Evolutionary conservation across 306 rosid genomes (phyloP), one percentile per base, ranked within the genome.

Genomic region (Vigna radiata): DNA sequence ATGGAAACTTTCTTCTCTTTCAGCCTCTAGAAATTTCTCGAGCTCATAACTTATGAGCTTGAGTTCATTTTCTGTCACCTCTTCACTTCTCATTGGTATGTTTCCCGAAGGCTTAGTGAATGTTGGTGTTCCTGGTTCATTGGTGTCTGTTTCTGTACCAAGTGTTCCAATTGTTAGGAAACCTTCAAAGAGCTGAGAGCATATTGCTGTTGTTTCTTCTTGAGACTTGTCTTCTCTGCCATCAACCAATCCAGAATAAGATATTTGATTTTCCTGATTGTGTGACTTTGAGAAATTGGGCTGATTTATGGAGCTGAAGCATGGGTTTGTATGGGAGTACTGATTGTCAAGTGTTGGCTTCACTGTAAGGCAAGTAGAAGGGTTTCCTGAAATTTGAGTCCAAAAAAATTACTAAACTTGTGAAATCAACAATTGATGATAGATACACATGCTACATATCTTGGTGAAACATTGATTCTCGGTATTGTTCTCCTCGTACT

Each of bases 121-220:
- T 62, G 97, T 89, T 58, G 99, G 99, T 6, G 97, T 92, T 79
- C 73, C 89, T 4, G 97, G 97, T 55, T 85, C 97, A 78, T 77
- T 82, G 68, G 77, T 68, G 84, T 72, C 46, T 39, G 91, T 68
- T 73, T 86, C 93, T 55, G 83, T 82, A 47, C 97, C 96, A 37
- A 95, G 88, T 52, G 99, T 95, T 84, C 98, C 98, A 79, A 95
- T 90, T 36, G 93, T 90, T 74, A 92, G 93, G 83, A 95, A 95
- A 50, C 97, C 97, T 75, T 85, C 86, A 83, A 95, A 95, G 76
- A 89, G 83, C 62, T 90, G 96, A 19, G 92, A 77, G 87, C 81
- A 72, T 37, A 62, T 77, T 56, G 50, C 70, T 36, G 85, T 85
- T 66, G 84, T 72, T 77, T 89, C 87, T 55, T 86, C 90, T 71